phyloP scores from a whole-genome alignment of 208 protist species.

The Leishmania guyanensis region DNA sequence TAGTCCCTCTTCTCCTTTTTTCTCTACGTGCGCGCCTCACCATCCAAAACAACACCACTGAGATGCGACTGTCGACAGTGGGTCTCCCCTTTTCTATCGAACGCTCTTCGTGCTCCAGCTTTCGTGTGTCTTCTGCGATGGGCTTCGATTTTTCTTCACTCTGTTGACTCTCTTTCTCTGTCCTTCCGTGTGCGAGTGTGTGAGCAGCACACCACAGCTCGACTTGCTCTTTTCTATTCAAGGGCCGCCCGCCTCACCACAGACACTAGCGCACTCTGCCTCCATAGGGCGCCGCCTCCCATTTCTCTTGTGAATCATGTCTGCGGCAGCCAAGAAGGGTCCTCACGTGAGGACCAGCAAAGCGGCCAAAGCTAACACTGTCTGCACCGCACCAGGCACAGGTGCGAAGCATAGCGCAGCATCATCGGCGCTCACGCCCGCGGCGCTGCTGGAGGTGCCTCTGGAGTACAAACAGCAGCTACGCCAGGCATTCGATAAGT shows the following conservation, averaged over 20 bases:
- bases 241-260: neutral
- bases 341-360: neutral
- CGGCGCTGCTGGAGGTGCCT: constrained; percentile 59
- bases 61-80: neutral
- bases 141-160: neutral
- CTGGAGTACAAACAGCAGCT: constrained; percentile 88
- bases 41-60: neutral
- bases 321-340: neutral
- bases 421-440: constrained; percentile 27
- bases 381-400: neutral
- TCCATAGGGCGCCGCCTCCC: neutral
- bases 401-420: constrained; percentile 12
- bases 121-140: neutral
- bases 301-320: neutral
- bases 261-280: neutral
- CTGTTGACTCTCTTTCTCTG: neutral
- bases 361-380: constrained; percentile 2
- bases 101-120: neutral
- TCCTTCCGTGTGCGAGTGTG: neutral
- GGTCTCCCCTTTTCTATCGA: neutral
- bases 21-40: neutral
- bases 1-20: neutral
- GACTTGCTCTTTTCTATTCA: neutral
- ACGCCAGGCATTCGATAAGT: constrained; percentile 95
- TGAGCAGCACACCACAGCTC: neutral